Evolutionary conservation across 805 yeast genomes (phyloP), one percentile per base, ranked within the genome.

Genomic region (Candida awuae): DNA sequence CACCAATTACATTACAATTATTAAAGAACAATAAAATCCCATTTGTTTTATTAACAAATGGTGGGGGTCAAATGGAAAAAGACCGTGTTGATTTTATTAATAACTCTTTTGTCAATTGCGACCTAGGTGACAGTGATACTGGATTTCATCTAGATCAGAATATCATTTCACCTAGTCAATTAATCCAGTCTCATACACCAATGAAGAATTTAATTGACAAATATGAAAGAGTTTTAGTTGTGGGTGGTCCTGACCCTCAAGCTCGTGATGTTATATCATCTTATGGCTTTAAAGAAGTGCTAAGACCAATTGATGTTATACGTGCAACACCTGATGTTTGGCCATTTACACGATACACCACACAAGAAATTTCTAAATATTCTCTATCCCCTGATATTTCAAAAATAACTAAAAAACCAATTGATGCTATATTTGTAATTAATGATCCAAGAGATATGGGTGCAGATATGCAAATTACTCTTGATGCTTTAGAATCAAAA

Each of bases 391-490:
- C 66, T 2, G 29, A 43, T 4, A 44, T 29, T 7, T 44, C 56
- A 18, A 45, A 52, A 20, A 49, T 60, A 12, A 50, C 34, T 61
- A 51, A 45, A 46, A 35, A 37, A 37, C 72, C 73, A 15, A 67
- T 84, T 43, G 94, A 86, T 47, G 88, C 87, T 3, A 67, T 88
- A 0, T 61, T 88, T 44, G 87, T 87, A 15, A 84, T 87, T 58
- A 83, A 83, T 54, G 97, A 88, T 59, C 88, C 96, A 5, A 67
- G 94, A 43, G 96, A 88, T 56, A 72, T 86, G 81, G 87, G 84
- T 1, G 73, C 90, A 1, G 97, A 87, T 56, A 51, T 80, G 9
- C 97, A 87, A 61, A 71, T 88, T 17, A 75, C 84, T 2, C 56
- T 72, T 36, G 97, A 87, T 52, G 49, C 83, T 21, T 63, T 87